Evolutionary conservation across 208 protist species (phyloP), one percentile per base, ranked within the genome.

Genomic region (Porcisia hertigi): DNA sequence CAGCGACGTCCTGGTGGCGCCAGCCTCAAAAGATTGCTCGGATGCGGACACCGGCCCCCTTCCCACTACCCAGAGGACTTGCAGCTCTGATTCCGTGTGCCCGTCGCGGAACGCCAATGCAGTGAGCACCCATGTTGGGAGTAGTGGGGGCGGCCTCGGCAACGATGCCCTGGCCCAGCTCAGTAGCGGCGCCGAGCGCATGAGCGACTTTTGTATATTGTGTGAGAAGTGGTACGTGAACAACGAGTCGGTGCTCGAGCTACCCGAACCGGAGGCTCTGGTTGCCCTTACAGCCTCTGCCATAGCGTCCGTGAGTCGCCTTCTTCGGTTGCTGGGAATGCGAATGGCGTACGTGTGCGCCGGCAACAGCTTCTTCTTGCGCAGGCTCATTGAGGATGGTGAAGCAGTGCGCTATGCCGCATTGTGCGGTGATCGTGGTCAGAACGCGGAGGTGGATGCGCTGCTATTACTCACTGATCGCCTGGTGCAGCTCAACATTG

Each of bases 301-400:
- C 39, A 60, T 97, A n/a, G 66, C 85, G 30, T 96, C 91, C 16
- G 86, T 87, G 18, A 97, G 94, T 69, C 82, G 85, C 14, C 84
- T 96, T 58, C 80, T 94, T 67, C 90, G 94, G 16, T 75, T 97
- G 74, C 86, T 97, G 52, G 94, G 90, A 0, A 75, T 96, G 82
- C 90, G 87, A 41, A 73, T 95, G 49, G 66, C 80, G 9, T 82
- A 73, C 43, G 75, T 94, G 41, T 95, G 83, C 67, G 72, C 85
- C 1, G 88, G 85, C 41, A 88, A 82, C 75, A 82, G 74, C 62
- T 58, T 43, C 34, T 96, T 96, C 73, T 64, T 89, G 41, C 76
- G 74, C 57, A 58, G 58, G 41, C 85, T 88, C 65, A 75, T 80
- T 34, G 71, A 69, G 23, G 69, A 88, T 52, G 49, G 30, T 5